Percentiles rank a stretch among this genome's conserved stretches.
These are phyloP conservation scores for Parietichytrium sp. DNA, from an alignment of 108 stramenopile species.

Conservation along the genomic window DNA sequence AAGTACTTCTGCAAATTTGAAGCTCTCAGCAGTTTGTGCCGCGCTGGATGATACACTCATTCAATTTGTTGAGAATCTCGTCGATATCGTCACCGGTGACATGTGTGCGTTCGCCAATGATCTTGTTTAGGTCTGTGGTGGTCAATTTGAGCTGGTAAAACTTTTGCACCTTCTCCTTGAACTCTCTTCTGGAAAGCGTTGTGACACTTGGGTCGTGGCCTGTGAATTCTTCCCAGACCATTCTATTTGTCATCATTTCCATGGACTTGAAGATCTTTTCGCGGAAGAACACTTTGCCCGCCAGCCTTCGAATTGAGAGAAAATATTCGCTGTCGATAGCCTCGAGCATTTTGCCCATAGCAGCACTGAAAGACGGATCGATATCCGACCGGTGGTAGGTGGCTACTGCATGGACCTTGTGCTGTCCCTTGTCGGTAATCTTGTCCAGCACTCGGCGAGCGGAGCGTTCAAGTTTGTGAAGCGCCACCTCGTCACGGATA, in stretches of 20 bases:
- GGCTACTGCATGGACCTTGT: constrained; percentile 3
- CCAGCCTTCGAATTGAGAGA: background rate
- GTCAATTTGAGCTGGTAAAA: constrained; percentile 12
- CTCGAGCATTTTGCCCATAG: background rate
- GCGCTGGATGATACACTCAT: too few relatives aligned
- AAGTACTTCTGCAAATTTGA: too few relatives aligned
- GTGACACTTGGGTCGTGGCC: too few relatives aligned
- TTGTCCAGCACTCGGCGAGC: background rate
- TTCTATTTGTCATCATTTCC: background rate
- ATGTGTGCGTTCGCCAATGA: background rate
- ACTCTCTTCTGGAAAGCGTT: background rate
- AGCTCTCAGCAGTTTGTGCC: too few relatives aligned
- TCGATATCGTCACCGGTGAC: background rate
- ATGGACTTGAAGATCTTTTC: background rate
- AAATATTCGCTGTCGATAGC: background rate
- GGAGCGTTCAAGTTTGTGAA: background rate
- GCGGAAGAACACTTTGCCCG: constrained; percentile 29
- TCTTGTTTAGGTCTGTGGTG: background rate
- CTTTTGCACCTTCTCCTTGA: constrained; percentile 3
- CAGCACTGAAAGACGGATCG: background rate
- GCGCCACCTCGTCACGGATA: constrained; percentile 27
- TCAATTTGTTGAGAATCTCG: background rate
- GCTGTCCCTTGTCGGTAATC: background rate
- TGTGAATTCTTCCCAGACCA: background rate
- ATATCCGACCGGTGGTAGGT: constrained; percentile 33